Base-by-base conservation (phyloP, 495 filamentous ascomycete species). In the Penicillium arizonense region DNA sequence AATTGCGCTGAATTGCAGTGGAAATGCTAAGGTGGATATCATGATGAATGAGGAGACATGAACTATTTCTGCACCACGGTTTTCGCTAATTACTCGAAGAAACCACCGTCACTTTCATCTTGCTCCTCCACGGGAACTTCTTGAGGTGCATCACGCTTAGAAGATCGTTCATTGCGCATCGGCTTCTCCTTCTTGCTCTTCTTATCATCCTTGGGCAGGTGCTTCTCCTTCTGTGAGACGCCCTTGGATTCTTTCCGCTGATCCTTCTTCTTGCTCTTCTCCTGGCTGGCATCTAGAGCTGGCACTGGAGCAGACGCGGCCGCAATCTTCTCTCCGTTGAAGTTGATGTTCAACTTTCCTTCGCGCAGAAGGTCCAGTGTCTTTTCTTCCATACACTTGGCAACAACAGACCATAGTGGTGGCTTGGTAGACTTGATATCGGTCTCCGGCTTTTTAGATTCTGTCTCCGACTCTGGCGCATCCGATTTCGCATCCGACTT, bases 321-420 rank as follows among this genome's bases (percentile, higher is more conserved):
- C 39, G 55, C 39, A 12, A 54, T 59, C 9, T 41, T 57, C 37
- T 65, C 57, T 18, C 62, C 65, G 26, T 68, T 64, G 21, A 53
- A 40, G 13, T 55, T 61, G 28, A 58, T 60, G 32, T 62, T 63
- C 53, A 80, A 43, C 32, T 77, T 81, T 30, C 81, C 79, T 39
- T 81, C 74, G 35, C 79, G 66, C 43, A 87, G 53, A 59, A 74
- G 78, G 14, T 84, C 70, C 52, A 87, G 56, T 52, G 81, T 87
- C 3, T 82, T 84, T 20, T 89, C 77, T 58, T 81, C 68, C 77
- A 87, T 87, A 34, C 82, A 81, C 56, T 82, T 78, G 68, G 89
- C 86, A 39, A 95, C 82, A 10, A 76, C 62, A 14, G 69, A 56
- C 90, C 89, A 92, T 71, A 94, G 78, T 3, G 83, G 74, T 7